A percentile compares a stretch with the other conserved stretches of the same genome.
Conservation (phyloP, 2,329 filamentous ascomycete genomes). For the Cladophialophora immunda region DNA sequence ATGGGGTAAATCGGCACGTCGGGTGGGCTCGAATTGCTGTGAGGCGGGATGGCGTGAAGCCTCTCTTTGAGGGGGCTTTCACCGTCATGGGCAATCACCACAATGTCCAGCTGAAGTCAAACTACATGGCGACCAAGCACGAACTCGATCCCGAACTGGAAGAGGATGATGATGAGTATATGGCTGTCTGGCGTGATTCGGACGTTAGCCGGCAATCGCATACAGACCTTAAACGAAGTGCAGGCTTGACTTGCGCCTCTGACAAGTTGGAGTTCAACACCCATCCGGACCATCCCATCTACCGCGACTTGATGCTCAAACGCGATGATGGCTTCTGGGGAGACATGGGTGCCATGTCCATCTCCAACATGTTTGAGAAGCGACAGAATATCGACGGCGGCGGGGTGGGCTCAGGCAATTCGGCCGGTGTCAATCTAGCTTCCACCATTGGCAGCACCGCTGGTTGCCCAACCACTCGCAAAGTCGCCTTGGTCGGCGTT, state of each 20-base stretch:
- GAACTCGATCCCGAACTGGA: conserved; percentile 73
- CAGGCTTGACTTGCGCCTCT: conserved; percentile 69
- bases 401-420: conserved; percentile 74
- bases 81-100: conserved; percentile 82
- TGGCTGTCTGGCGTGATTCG: conserved; percentile 92
- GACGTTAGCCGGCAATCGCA: conserved; percentile 70
- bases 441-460: conserved; percentile 79
- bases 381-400: conserved; percentile 69
- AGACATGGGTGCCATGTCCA: conserved; percentile 67
- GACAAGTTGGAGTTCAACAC: conserved; percentile 83
- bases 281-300: conserved; percentile 74
- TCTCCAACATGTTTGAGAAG: conserved; percentile 74
- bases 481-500: conserved; percentile 88
- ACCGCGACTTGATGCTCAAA: conserved; percentile 52
- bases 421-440: conserved; percentile 79
- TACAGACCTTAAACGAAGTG: conserved; percentile 71
- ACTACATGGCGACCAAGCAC: conserved; percentile 77
- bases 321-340: conserved; percentile 65
- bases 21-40: conserved; percentile 89
- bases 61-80: conserved; percentile 91
- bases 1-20: conserved; percentile 76
- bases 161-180: conserved; percentile 71
- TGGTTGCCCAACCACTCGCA: conserved; percentile 91
- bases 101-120: conserved; percentile 79
- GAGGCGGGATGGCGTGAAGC: conserved; percentile 75